A percentile compares a stretch with the other conserved stretches of the same genome.
These are phyloP conservation scores for Mesembryanthemum crystallinum DNA, from an alignment of 148 eudicot species.

Conservation along the genomic window DNA sequence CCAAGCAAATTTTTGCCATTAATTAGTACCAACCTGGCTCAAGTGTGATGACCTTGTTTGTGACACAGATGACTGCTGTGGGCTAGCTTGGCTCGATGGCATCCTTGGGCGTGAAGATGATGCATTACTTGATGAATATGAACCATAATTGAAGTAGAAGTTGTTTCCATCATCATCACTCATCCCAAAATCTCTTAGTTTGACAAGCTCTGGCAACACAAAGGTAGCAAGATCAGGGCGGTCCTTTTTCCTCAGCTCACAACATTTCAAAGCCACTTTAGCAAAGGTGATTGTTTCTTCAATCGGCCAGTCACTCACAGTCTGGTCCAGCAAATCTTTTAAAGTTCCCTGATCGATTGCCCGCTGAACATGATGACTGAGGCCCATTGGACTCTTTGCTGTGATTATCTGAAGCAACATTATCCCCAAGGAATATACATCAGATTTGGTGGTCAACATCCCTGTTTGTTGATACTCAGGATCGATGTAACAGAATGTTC, in stretches of 20 bases:
- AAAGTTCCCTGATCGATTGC: slow-evolving; percentile 51
- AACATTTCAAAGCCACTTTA: slow-evolving; percentile 53
- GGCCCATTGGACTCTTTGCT: slow-evolving; percentile 71
- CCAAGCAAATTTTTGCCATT: too few relatives aligned
- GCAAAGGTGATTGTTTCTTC: slow-evolving; percentile 60
- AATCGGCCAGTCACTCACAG: slow-evolving; percentile 67
- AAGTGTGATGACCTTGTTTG: slow-evolving; percentile 3
- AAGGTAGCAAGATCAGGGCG: slow-evolving; percentile 63
- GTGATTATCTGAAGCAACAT: slow-evolving; percentile 78
- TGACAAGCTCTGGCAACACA: slow-evolving; percentile 58
- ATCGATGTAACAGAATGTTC: slow-evolving; percentile 86
- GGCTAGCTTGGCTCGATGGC: slow-evolving; percentile 6
- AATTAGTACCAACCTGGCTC: slow-evolving; percentile 25
- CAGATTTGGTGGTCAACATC: slow-evolving; percentile 70
- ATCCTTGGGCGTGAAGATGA: slow-evolving; percentile 14
- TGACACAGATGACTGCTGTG: slow-evolving; percentile 13
- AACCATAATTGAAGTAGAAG: slow-evolving; percentile 5
- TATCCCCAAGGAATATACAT: slow-evolving; percentile 70
- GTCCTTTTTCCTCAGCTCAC: slow-evolving; percentile 73
- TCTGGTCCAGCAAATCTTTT: slow-evolving; percentile 50
- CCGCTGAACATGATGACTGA: slow-evolving; percentile 56
- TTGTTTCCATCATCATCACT: slow-evolving; percentile 21
- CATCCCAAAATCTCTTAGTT: slow-evolving; percentile 38
- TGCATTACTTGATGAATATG: slow-evolving; percentile 8
- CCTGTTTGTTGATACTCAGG: slow-evolving; percentile 90